phyloP scores from a whole-genome alignment of 2,329 filamentous ascomycete species.

The Xylariaceae sp. region DNA sequence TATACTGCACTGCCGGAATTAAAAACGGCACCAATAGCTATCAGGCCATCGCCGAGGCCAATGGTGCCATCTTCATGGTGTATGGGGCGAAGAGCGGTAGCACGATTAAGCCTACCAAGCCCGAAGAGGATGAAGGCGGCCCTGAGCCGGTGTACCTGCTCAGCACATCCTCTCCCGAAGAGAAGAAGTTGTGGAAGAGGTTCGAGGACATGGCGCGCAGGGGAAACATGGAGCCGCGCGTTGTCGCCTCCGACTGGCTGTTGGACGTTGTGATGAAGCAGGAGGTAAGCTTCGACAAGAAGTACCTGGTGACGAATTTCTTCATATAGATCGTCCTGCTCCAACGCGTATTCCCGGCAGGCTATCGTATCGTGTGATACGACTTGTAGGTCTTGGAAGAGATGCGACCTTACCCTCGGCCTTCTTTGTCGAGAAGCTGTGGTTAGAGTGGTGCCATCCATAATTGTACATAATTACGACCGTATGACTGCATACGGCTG shows the following conservation, averaged over 20 bases:
- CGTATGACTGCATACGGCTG: slow-evolving; percentile 15
- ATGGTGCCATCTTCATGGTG: slow-evolving; percentile 81
- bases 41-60: slow-evolving; percentile 83
- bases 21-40: slow-evolving; percentile 84
- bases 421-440: slow-evolving; percentile 4
- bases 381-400: slow-evolving; percentile 22
- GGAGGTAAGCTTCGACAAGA: slow-evolving; percentile 70
- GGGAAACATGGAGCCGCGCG: slow-evolving; percentile 78
- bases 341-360: background rate
- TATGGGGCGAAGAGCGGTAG: slow-evolving; percentile 77
- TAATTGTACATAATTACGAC: slow-evolving; percentile 23
- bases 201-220: slow-evolving; percentile 81
- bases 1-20: slow-evolving; percentile 85
- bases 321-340: slow-evolving; percentile 36
- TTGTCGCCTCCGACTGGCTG: slow-evolving; percentile 89
- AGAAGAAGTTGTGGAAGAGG: slow-evolving; percentile 76
- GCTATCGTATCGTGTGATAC: slow-evolving; percentile 22
- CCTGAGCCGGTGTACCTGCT: slow-evolving; percentile 83
- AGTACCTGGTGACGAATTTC: slow-evolving; percentile 61
- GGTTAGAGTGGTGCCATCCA: slow-evolving; percentile 17
- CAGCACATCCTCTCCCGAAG: slow-evolving; percentile 68
- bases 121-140: slow-evolving; percentile 65
- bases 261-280: slow-evolving; percentile 90
- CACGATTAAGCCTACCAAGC: slow-evolving; percentile 67
- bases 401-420: background rate